Conservation (phyloP, 2,329 filamentous ascomycete species). For the Aspergillus calidoustus region DNA sequence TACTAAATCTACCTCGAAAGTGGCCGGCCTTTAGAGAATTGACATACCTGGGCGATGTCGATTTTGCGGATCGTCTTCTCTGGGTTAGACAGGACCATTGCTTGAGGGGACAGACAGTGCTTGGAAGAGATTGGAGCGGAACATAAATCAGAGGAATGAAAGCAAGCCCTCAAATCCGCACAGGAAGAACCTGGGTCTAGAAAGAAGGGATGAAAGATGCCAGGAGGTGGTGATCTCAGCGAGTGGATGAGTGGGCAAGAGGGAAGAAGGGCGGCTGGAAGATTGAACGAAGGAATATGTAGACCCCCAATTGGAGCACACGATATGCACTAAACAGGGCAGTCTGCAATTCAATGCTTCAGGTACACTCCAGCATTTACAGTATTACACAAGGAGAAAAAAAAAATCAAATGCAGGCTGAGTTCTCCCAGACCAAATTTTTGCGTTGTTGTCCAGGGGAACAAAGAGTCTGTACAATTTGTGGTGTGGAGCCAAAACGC, state of each 20-base stretch:
- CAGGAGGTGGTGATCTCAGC: not conserved
- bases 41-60: conserved; percentile 47
- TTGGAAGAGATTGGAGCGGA: conserved; percentile 22
- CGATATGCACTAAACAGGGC: conserved; percentile 12
- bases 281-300: conserved; percentile 20
- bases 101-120: conserved; percentile 22
- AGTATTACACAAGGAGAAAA: not conserved
- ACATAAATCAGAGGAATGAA: conserved; percentile 16
- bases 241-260: conserved; percentile 4
- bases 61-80: conserved; percentile 48
- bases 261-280: conserved; percentile 19
- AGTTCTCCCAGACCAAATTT: conserved; percentile 5
- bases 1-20: not conserved
- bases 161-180: not conserved
- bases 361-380: not conserved
- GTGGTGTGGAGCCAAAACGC: conserved; percentile 15
- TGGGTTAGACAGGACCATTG: conserved; percentile 40
- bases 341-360: conserved; percentile 9
- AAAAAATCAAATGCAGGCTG: not conserved
- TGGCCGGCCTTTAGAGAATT: not conserved
- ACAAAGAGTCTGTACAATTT: conserved; percentile 8
- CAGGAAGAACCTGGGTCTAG: not conserved
- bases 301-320: conserved; percentile 23
- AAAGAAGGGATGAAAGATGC: not conserved
- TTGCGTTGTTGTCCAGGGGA: conserved; percentile 19